Conservation (phyloP, 345 rosid species). For the Salix arbutifolia region DNA sequence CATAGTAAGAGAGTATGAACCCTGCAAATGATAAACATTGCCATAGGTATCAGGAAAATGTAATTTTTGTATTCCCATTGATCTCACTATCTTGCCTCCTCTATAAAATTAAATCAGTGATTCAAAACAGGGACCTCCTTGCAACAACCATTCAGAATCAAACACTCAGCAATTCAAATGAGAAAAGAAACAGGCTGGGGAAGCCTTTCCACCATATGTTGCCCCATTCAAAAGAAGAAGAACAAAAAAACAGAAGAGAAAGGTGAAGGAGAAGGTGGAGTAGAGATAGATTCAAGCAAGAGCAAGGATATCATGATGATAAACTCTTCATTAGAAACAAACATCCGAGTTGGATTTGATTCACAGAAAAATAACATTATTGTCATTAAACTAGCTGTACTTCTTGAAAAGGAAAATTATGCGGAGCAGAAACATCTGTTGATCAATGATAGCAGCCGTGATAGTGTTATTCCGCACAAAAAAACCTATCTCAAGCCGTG, state of each 20-base stretch:
- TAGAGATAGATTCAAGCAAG: neutral
- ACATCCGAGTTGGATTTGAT: neutral
- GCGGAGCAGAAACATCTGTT: neutral
- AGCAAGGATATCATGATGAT: neutral
- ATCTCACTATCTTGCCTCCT: neutral
- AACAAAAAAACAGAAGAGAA: neutral
- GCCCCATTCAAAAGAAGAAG: neutral
- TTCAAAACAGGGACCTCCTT: neutral
- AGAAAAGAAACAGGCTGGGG: neutral
- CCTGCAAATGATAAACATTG: conserved; percentile 39
- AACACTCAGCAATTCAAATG: neutral
- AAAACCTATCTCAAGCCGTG: neutral
- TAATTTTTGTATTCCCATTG: neutral
- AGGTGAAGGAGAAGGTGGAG: neutral
- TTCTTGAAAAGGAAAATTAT: neutral
- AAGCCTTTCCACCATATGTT: neutral
- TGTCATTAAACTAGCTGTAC: neutral
- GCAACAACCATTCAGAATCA: neutral
- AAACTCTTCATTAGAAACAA: neutral
- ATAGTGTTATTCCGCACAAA: neutral
- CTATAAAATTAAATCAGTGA: neutral
- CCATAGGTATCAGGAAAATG: neutral
- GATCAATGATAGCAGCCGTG: neutral
- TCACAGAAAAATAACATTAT: neutral
- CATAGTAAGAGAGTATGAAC: conserved; percentile 82